Percentiles rank a stretch among this genome's conserved stretches.
phyloP scores from a whole-genome alignment of 495 filamentous ascomycete genomes.

The Evansstolkia leycettana region DNA sequence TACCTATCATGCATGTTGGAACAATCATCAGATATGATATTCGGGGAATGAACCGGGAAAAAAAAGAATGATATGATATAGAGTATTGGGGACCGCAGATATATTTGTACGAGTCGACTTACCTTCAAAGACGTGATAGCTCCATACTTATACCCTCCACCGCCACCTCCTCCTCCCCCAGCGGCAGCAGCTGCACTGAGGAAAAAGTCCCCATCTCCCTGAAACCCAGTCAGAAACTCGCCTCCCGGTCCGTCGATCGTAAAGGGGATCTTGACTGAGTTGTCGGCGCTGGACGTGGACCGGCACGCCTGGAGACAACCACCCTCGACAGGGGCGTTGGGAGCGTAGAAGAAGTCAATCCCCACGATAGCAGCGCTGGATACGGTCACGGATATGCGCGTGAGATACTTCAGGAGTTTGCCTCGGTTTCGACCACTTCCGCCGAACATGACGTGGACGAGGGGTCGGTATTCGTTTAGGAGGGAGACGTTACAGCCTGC shows the following conservation, averaged over 20 bases:
- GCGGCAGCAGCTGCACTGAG: slow-evolving; percentile 19
- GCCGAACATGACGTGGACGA: slow-evolving; percentile 4
- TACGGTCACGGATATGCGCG: slow-evolving; percentile 3
- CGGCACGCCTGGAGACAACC: slow-evolving; percentile 2
- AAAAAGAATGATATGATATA: background rate
- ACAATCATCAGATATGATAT: background rate
- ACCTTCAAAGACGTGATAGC: slow-evolving; percentile 1
- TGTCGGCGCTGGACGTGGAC: background rate
- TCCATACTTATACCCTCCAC: slow-evolving; percentile 34
- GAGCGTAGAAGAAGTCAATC: slow-evolving; percentile 4
- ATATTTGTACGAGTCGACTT: no score
- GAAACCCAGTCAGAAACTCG: slow-evolving; percentile 8
- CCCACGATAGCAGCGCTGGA: slow-evolving; percentile 4
- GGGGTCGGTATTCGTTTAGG: slow-evolving; percentile 3
- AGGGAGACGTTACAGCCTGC: background rate
- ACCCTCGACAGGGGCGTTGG: background rate
- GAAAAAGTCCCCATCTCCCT: background rate
- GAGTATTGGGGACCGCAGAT: no score
- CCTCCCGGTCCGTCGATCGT: slow-evolving; percentile 25
- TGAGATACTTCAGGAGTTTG: slow-evolving; percentile 2
- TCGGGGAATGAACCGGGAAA: background rate
- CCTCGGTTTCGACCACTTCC: slow-evolving; percentile 1
- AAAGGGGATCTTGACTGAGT: slow-evolving; percentile 3
- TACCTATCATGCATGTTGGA: slow-evolving; percentile 1
- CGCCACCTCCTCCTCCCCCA: no score